A percentile compares a stretch with the other conserved stretches of the same genome.
Conservation (phyloP, 2,329 filamentous ascomycete species). For the Verticillium albo-atrum region DNA sequence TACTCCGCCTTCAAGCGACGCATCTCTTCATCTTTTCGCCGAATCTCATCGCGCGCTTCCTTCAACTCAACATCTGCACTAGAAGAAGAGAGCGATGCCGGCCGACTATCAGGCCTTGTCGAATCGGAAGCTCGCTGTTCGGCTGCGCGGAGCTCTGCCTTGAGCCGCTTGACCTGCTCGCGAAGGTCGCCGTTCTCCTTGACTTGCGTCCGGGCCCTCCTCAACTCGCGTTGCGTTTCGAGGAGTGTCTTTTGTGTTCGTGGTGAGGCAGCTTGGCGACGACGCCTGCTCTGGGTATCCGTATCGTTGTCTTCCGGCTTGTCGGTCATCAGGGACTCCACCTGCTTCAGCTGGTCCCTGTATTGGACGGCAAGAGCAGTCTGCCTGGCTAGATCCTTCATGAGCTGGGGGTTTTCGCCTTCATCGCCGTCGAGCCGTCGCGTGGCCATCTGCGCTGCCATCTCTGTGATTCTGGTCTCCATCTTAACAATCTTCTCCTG, state of each 20-base stretch:
- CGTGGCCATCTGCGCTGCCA: conserved; percentile 51
- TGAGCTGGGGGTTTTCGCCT: conserved; percentile 40
- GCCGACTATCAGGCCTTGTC: background rate
- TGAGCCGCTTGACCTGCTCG: conserved; percentile 48
- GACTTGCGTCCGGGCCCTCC: conserved; percentile 48
- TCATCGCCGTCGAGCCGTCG: conserved; percentile 31
- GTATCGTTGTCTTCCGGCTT: conserved; percentile 26
- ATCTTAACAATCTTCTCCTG: conserved; percentile 60
- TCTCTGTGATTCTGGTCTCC: conserved; percentile 57
- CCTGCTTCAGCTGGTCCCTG: conserved; percentile 53
- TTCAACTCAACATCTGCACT: conserved; percentile 28
- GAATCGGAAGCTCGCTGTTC: conserved; percentile 33
- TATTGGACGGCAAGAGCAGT: conserved; percentile 55
- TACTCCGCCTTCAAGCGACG: conserved; percentile 46
- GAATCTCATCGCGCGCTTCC: conserved; percentile 36
- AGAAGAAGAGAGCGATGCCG: background rate
- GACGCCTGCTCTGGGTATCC: conserved; percentile 24
- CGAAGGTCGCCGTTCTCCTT: conserved; percentile 47
- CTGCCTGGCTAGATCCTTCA: conserved; percentile 52
- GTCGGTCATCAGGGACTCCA: conserved; percentile 46
- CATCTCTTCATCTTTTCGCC: conserved; percentile 45
- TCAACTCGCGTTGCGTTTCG: conserved; percentile 50
- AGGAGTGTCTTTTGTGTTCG: conserved; percentile 45
- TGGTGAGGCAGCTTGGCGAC: conserved; percentile 38
- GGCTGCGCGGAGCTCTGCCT: conserved; percentile 41